These are phyloP conservation scores for Chara braunii DNA, from an alignment of 139 green algal genomes.

Conservation along the genomic window DNA sequence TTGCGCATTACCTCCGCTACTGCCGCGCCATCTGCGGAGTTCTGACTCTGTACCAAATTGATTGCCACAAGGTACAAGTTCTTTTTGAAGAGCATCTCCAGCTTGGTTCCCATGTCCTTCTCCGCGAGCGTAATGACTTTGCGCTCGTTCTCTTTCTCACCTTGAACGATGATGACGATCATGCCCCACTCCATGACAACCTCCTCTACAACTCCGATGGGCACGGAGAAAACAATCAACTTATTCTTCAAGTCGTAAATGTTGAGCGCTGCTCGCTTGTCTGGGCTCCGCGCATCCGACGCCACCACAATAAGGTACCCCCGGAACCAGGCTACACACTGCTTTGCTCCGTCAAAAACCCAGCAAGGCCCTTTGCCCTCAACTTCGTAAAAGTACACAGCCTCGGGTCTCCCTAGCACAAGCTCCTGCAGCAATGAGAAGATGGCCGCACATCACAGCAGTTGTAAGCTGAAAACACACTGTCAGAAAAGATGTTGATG, in stretches of 20 bases:
- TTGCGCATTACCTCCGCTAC: conserved; percentile 26
- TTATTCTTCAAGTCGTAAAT: conserved; percentile 72
- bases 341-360: conserved; percentile 39
- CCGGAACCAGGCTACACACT: conserved; percentile 31
- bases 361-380: conserved; percentile 43
- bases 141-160: neutral
- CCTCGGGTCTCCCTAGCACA: conserved; percentile 35
- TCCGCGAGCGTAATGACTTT: conserved; percentile 32
- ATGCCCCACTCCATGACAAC: conserved; percentile 41
- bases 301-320: conserved; percentile 12
- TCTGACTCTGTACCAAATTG: conserved; percentile 21
- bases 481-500: too few relatives aligned
- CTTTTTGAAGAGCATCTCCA: conserved; percentile 46
- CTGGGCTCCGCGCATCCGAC: neutral
- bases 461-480: too few relatives aligned
- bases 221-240: conserved; percentile 50
- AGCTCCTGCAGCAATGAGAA: conserved; percentile 37
- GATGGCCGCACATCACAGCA: too few relatives aligned
- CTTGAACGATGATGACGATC: conserved; percentile 22
- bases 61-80: conserved; percentile 42
- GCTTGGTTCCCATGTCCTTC: conserved; percentile 44
- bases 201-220: conserved; percentile 19
- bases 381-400: conserved; percentile 46
- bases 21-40: conserved; percentile 17
- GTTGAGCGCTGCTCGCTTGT: conserved; percentile 8